Evolutionary conservation across 768 basidiomycete genomes (phyloP), one percentile per base, ranked within the genome.

Genomic region (Kwoniella shandongensis): DNA sequence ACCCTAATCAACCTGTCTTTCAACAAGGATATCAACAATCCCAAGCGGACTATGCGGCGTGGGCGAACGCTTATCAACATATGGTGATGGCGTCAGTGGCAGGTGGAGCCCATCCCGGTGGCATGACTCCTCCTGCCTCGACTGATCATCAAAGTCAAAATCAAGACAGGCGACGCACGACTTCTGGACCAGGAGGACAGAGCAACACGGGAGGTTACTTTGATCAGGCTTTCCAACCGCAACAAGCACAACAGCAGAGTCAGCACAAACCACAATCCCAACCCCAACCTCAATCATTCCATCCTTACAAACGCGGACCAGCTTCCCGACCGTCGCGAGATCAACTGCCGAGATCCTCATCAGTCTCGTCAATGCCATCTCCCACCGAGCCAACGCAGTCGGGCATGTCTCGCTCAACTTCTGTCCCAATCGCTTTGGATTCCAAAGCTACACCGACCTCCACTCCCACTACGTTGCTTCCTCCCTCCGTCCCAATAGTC

Each of bases 61-160:
- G 72, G 72, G 62, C 72, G 7, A 65, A 66, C 41, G 68, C 70
- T n/a, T 72, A 72, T 42, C 65, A 69, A 26, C 67, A 69, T 26
- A 68, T 69, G 67, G 49, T 69, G 15, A 66, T 68, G 60, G 63
- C 61, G 10, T 60, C 59, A 40, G 63, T 55, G 1, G 54, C 58
- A 13, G 59, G 42, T 44, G 65, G 57, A 7, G 58, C 20, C 30
- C 54, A 61, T 38, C 54, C 66, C 36, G 53, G 57, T 44, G 59
- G 53, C 18, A 44, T 55, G 38, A 52, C 61, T 27, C 51, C 65
- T 32, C 53, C 65, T 32, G 26, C 50, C 18, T 20, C 54, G 25
- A 44, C 57, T 4, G 20, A 47, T 13, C 40, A 58, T 20, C 56
- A 55, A 15, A 45, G 44, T 44, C 63, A 65, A 26, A 39, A 35